Conservation (phyloP, 1,284 basidiomycete genomes). For the Malassezia japonica region DNA sequence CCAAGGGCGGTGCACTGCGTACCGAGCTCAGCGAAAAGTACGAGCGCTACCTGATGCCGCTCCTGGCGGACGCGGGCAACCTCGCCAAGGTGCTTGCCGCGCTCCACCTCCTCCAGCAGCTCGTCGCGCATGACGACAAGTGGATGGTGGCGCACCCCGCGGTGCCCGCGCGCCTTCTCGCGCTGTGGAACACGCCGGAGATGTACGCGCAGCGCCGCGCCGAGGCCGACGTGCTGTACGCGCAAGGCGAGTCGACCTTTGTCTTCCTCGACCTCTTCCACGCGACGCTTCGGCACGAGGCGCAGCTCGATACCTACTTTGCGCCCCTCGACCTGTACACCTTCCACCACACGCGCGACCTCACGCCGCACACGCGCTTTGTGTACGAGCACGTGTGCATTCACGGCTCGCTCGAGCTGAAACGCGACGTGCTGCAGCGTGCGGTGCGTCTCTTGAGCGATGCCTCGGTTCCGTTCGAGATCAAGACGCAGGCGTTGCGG, state of each 20-base stretch:
- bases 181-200: slow-evolving; percentile 45
- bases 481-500: slow-evolving; percentile 78
- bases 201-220: slow-evolving; percentile 28
- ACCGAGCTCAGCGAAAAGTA: slow-evolving; percentile 23
- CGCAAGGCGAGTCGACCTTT: slow-evolving; percentile 50
- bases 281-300: slow-evolving; percentile 54
- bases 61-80: slow-evolving; percentile 26
- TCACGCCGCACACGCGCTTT: slow-evolving; percentile 72
- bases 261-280: slow-evolving; percentile 59
- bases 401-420: slow-evolving; percentile 56
- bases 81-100: slow-evolving; percentile 44
- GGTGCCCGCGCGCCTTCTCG: slow-evolving; percentile 45
- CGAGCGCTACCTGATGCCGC: slow-evolving; percentile 29
- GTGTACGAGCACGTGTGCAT: slow-evolving; percentile 74
- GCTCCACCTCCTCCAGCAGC: slow-evolving; percentile 66
- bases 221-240: slow-evolving; percentile 25
- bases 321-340: slow-evolving; percentile 77
- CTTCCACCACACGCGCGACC: slow-evolving; percentile 66
- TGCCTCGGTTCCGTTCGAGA: slow-evolving; percentile 59
- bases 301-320: slow-evolving; percentile 77
- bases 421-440: slow-evolving; percentile 69
- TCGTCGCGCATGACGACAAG: slow-evolving; percentile 59
- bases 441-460: slow-evolving; percentile 79
- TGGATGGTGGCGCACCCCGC: slow-evolving; percentile 57
- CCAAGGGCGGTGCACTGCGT: slow-evolving; percentile 33